A percentile compares a stretch with the other conserved stretches of the same genome.
Evolutionary conservation across 306 rosid genomes (phyloP).

Genomic region (Oemleria cerasiformis): DNA sequence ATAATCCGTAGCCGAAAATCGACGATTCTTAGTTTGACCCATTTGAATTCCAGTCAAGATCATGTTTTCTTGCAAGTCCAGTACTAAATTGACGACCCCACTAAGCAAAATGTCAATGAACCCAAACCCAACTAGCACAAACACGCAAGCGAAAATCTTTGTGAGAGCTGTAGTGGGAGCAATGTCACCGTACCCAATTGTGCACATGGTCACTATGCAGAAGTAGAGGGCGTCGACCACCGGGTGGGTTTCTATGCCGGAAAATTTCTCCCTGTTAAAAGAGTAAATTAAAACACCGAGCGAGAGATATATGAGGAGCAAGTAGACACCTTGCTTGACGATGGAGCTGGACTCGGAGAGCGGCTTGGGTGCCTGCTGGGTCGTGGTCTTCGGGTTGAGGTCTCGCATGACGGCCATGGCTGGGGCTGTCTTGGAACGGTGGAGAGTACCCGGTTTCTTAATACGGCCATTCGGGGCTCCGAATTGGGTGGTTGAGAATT

Average conservation of each 20-base stretch:
- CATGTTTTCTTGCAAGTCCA: constrained; percentile 65
- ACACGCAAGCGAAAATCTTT: constrained; percentile 62
- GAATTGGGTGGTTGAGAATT: background rate
- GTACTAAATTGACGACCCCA: constrained; percentile 70
- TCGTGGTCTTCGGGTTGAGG: constrained; percentile 29
- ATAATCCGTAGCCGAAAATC: constrained; percentile 58
- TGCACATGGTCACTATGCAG: constrained; percentile 81
- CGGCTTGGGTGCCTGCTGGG: constrained; percentile 46
- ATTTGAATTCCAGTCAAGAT: constrained; percentile 49
- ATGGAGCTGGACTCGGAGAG: constrained; percentile 41
- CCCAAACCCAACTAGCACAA: constrained; percentile 81
- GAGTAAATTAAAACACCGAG: constrained; percentile 67
- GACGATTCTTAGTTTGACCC: constrained; percentile 24
- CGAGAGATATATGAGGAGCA: constrained; percentile 51
- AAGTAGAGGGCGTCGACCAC: constrained; percentile 78
- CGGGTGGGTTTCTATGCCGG: constrained; percentile 67
- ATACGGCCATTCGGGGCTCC: constrained; percentile 14
- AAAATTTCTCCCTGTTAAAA: constrained; percentile 53
- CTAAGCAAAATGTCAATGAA: constrained; percentile 66
- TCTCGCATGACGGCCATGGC: constrained; percentile 52
- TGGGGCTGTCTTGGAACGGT: constrained; percentile 76
- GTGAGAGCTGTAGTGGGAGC: constrained; percentile 55
- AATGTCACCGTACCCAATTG: constrained; percentile 82
- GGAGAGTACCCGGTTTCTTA: constrained; percentile 37
- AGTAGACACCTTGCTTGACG: constrained; percentile 53